Conservation (phyloP, 2,329 filamentous ascomycete species). For the Diaporthe helianthi region DNA sequence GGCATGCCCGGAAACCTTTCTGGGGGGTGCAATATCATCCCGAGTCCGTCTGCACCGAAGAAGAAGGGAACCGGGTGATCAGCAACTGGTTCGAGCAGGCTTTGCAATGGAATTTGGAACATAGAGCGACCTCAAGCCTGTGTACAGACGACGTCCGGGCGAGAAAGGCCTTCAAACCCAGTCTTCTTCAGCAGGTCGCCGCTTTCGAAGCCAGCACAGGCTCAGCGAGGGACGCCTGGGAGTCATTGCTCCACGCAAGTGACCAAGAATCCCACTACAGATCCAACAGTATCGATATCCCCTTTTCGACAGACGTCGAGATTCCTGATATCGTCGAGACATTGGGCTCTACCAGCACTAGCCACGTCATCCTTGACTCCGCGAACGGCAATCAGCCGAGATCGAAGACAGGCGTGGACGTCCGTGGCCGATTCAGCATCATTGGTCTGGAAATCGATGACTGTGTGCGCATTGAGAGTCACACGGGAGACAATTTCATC, state of each 20-base stretch:
- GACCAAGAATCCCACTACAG: conserved; percentile 42
- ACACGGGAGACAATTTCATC: conserved; percentile 53
- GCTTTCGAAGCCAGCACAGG: conserved; percentile 13
- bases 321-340: conserved; percentile 63
- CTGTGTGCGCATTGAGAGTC: conserved; percentile 65
- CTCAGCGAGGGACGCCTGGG: conserved; percentile 32
- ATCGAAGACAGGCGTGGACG: conserved; percentile 49
- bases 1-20: conserved; percentile 73
- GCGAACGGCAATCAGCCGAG: conserved; percentile 58
- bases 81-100: conserved; percentile 78
- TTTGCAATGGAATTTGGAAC: conserved; percentile 61
- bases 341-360: conserved; percentile 47
- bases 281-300: conserved; percentile 42
- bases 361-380: conserved; percentile 66
- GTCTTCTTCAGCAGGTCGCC: conserved; percentile 42
- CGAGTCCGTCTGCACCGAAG: conserved; percentile 84
- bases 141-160: conserved; percentile 38
- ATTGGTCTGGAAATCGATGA: conserved; percentile 70
- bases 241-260: conserved; percentile 34
- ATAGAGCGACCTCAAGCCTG: conserved; percentile 36
- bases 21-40: conserved; percentile 93
- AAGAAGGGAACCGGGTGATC: conserved; percentile 68
- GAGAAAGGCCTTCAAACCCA: conserved; percentile 43
- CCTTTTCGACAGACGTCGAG: conserved; percentile 53
- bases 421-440: conserved; percentile 73